Evolutionary conservation across 441 rosid genomes (phyloP), one percentile per base, ranked within the genome.

Genomic region (Euphorbia corollata): DNA sequence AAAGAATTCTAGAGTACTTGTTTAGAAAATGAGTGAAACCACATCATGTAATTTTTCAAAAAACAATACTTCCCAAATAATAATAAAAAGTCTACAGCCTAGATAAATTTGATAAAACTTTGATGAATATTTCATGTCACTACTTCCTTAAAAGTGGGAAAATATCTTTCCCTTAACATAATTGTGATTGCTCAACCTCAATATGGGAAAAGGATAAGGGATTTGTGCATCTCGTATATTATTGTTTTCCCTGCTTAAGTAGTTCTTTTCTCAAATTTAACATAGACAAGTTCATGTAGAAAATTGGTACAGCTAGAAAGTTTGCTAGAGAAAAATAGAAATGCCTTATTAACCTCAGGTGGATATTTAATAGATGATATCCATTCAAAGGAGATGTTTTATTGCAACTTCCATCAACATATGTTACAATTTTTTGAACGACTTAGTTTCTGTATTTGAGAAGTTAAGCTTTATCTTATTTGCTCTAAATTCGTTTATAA

Each of bases 271-370:
- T 12, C 6, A n/a, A 34, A 23, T 51, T 64, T 50, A 27, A 16
- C 55, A 51, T 19, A 19, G 58, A 54, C 15, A 1, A 19, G 22
- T 34, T 20, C 0, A 13, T 65, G 60, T 54, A 32, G 19, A 53
- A n/a, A 20, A 34, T 65, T 39, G 24, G 30, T 65, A 10, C 69
- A 13, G 36, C 22, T 39, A 8, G 36, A 66, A 66, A 39, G 8
- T 53, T 36, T 32, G 51, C 18, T 27, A 55, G 38, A 53, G 8
- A 22, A 34, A n/a, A 32, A 53, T 16, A 19, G 20, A 53, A 53
- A 36, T 18, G 60, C 68, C 60, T 53, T 1, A 68, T 43, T 32
- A 10, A 20, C 56, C 36, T 68, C 34, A 20, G 36, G 36, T 65
- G 22, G 60, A 53, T 41, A 59, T 22, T 13, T 34, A 57, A 62